A percentile compares a stretch with the other conserved stretches of the same genome.
Conservation (phyloP, 2,329 filamentous ascomycete species). For the Lasiodiplodia theobromae region DNA sequence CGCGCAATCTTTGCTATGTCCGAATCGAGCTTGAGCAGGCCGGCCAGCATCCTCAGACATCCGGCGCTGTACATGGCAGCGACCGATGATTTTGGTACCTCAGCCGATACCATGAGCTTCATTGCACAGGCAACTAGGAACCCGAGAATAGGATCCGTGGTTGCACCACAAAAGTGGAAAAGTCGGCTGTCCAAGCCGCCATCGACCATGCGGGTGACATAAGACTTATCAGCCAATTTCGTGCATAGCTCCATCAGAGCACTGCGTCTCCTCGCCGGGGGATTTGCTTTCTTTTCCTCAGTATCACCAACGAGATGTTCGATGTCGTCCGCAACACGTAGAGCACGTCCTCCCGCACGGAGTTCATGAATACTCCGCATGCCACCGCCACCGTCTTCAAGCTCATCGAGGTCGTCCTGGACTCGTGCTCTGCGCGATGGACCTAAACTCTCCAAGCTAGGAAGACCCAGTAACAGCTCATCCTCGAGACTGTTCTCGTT, state of each 20-base stretch:
- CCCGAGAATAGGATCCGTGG: conserved; percentile 56
- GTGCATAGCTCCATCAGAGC: conserved; percentile 63
- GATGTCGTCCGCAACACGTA: conserved; percentile 62
- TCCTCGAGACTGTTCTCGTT: conserved; percentile 58
- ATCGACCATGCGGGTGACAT: conserved; percentile 74
- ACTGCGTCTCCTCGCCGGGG: conserved; percentile 57
- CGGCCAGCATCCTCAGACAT: conserved; percentile 62
- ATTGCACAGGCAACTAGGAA: conserved; percentile 71
- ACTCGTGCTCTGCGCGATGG: conserved; percentile 8
- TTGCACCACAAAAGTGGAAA: conserved; percentile 63
- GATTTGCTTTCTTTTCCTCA: conserved; percentile 52
- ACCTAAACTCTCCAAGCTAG: conserved; percentile 35
- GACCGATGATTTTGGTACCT: conserved; percentile 66
- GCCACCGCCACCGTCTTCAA: conserved; percentile 50
- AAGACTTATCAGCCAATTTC: conserved; percentile 65
- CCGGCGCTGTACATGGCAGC: conserved; percentile 64
- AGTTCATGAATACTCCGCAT: conserved; percentile 69
- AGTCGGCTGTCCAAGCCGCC: conserved; percentile 75
- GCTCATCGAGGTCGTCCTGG: conserved; percentile 50
- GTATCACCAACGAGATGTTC: conserved; percentile 67
- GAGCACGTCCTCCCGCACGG: conserved; percentile 64
- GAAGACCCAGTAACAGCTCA: conserved; percentile 38
- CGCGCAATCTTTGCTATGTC: conserved; percentile 68
- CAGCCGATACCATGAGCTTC: conserved; percentile 66
- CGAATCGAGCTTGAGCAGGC: conserved; percentile 60